phyloP scores from a whole-genome alignment of 768 basidiomycete species.

The Lactarius akahatsu region DNA sequence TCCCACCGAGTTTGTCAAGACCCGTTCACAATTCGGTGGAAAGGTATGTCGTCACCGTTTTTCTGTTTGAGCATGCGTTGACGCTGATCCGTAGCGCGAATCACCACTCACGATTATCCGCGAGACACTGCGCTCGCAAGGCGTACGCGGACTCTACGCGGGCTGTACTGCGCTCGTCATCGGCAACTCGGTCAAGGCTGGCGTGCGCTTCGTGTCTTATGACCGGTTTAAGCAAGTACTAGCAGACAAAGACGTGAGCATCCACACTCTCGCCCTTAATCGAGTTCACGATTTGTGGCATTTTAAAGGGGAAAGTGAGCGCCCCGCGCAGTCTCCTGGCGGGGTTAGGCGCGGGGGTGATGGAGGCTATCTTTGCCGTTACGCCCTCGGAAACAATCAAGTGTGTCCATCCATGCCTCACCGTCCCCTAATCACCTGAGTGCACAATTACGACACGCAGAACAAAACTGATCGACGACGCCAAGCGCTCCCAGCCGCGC shows the following conservation, averaged over 20 bases:
- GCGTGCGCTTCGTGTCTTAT: slow-evolving; percentile 93
- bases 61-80: neutral
- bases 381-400: slow-evolving; percentile 99
- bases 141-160: slow-evolving; percentile 86
- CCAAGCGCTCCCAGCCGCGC: slow-evolving; percentile 78
- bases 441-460: slow-evolving; percentile 41
- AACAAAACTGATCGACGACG: slow-evolving; percentile 96
- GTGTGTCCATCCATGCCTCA: slow-evolving; percentile 47
- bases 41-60: slow-evolving; percentile 44
- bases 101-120: slow-evolving; percentile 71
- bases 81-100: slow-evolving; percentile 47
- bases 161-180: slow-evolving; percentile 87
- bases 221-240: slow-evolving; percentile 85
- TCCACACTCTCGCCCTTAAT: neutral
- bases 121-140: slow-evolving; percentile 71
- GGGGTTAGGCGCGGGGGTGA: slow-evolving; percentile 85
- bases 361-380: slow-evolving; percentile 90
- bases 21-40: slow-evolving; percentile 87
- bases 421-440: neutral
- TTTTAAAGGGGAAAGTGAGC: slow-evolving; percentile 79
- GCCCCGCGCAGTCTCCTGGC: slow-evolving; percentile 80
- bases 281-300: slow-evolving; percentile 9
- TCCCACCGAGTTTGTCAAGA: slow-evolving; percentile 92
- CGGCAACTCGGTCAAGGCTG: slow-evolving; percentile 92
- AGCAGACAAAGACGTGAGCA: slow-evolving; percentile 73